These are phyloP conservation scores for Tetrapisispora namnaoensis DNA, from an alignment of 805 yeast species.

Conservation along the genomic window DNA sequence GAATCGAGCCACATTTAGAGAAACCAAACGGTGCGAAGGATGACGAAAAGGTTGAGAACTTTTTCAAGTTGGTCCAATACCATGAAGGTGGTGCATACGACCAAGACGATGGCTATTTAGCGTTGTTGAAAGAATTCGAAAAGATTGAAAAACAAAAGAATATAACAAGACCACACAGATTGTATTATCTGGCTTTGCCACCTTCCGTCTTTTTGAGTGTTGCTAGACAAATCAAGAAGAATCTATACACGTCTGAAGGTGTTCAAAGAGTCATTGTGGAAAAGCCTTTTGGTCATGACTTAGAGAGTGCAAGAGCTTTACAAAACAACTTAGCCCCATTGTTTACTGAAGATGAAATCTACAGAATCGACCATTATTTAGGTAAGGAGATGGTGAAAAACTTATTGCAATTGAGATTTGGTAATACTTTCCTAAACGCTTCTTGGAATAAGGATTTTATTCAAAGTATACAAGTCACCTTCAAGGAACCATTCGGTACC, in stretches of 20 bases:
- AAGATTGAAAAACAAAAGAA: conserved; percentile 44
- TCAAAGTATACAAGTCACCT: conserved; percentile 73
- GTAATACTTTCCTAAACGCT: conserved; percentile 79
- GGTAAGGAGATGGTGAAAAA: conserved; percentile 98
- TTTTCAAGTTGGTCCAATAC: conserved; percentile 58
- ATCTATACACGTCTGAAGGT: conserved; percentile 61
- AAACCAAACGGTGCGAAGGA: conserved; percentile 38
- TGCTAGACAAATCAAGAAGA: conserved; percentile 58
- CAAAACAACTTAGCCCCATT: conserved; percentile 74
- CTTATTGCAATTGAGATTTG: conserved; percentile 78
- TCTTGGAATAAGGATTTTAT: conserved; percentile 80
- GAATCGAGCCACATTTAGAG: conserved; percentile 56
- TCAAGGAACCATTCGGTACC: conserved; percentile 98
- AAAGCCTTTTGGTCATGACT: conserved; percentile 95
- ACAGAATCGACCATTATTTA: conserved; percentile 92
- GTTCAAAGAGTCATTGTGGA: conserved; percentile 79
- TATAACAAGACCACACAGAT: conserved; percentile 54
- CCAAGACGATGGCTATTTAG: conserved; percentile 58
- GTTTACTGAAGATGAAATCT: conserved; percentile 84
- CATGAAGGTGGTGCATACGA: conserved; percentile 68
- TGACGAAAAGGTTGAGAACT: conserved; percentile 42
- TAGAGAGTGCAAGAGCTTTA: conserved; percentile 64
- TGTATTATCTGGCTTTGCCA: conserved; percentile 90
- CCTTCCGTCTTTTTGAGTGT: conserved; percentile 84
- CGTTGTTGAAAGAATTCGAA: conserved; percentile 46